Percentiles rank a stretch among this genome's conserved stretches.
These are phyloP conservation scores for Colletotrichum nymphaeae DNA, from an alignment of 2,329 filamentous ascomycete species.

Conservation along the genomic window DNA sequence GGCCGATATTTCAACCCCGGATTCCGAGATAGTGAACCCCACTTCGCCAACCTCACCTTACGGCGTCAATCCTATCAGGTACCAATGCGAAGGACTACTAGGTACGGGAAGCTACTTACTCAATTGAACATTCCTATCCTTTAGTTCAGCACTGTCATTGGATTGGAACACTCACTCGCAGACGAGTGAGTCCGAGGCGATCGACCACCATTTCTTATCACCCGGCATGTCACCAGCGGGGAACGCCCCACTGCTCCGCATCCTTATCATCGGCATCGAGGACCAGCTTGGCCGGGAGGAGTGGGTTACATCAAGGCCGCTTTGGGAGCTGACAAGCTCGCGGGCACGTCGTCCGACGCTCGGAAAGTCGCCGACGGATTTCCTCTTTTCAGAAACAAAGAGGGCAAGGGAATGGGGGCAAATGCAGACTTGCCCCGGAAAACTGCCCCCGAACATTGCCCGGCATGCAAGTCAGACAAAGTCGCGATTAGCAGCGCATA, in stretches of 20 bases:
- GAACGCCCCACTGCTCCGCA: neutral
- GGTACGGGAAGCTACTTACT: too few species aligned
- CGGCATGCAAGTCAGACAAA: neutral
- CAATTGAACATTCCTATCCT: neutral
- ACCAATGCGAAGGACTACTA: neutral
- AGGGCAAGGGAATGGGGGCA: neutral
- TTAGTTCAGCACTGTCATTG: neutral
- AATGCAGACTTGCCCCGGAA: neutral
- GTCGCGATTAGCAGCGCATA: too few species aligned
- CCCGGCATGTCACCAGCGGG: constrained; percentile 1
- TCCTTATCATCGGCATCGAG: constrained; percentile 8
- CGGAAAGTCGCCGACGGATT: neutral
- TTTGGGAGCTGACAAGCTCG: neutral
- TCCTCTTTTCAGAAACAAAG: neutral
- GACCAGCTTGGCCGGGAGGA: constrained; percentile 1
- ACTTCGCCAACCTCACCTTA: neutral
- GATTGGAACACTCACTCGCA: neutral
- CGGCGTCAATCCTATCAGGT: neutral
- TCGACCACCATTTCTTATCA: constrained; percentile 1
- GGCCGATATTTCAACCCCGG: neutral
- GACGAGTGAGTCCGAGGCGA: neutral
- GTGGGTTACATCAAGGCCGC: neutral
- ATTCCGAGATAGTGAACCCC: neutral
- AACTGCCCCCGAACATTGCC: constrained; percentile 7
- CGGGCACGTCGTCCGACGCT: neutral